These are phyloP conservation scores for Chlorella sp. DNA, from an alignment of 139 green algal genomes.

Conservation along the genomic window DNA sequence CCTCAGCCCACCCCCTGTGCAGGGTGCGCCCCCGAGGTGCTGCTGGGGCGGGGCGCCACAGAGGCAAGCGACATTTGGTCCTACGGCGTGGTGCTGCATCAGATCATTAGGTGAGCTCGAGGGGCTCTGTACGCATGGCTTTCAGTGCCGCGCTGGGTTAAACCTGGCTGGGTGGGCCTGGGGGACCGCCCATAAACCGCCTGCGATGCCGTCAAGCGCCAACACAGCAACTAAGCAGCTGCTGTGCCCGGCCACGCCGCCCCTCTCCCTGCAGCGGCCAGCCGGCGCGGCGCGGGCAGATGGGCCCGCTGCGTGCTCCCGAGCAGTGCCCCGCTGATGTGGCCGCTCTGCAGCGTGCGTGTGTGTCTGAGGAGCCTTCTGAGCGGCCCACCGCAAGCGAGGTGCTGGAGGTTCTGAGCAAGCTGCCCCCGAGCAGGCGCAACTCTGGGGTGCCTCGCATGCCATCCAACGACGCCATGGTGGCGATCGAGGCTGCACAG, in stretches of 20 bases:
- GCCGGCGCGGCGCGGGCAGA: neutral
- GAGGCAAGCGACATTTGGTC: slow-evolving; percentile 5
- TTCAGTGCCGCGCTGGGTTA: no score
- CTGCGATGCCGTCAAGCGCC: no score
- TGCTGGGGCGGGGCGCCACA: slow-evolving; percentile 13
- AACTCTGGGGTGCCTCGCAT: no score
- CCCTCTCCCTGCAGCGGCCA: neutral
- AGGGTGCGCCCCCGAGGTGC: neutral
- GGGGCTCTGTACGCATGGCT: no score
- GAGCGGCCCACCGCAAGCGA: slow-evolving; percentile 1
- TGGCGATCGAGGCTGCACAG: neutral
- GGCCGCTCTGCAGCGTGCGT: slow-evolving; percentile 8
- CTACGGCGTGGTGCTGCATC: neutral
- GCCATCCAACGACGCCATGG: no score
- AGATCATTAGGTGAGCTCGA: neutral
- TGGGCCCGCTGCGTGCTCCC: slow-evolving; percentile 1
- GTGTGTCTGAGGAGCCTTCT: neutral
- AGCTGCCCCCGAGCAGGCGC: neutral
- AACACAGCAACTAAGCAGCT: no score
- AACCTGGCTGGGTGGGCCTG: no score
- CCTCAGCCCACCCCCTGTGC: neutral
- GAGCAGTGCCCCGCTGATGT: slow-evolving; percentile 11
- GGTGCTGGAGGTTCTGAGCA: neutral
- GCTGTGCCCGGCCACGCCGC: neutral
- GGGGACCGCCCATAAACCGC: no score